Evolutionary conservation across 2,329 filamentous ascomycete genomes (phyloP).

Genomic region (Geosmithia flava): DNA sequence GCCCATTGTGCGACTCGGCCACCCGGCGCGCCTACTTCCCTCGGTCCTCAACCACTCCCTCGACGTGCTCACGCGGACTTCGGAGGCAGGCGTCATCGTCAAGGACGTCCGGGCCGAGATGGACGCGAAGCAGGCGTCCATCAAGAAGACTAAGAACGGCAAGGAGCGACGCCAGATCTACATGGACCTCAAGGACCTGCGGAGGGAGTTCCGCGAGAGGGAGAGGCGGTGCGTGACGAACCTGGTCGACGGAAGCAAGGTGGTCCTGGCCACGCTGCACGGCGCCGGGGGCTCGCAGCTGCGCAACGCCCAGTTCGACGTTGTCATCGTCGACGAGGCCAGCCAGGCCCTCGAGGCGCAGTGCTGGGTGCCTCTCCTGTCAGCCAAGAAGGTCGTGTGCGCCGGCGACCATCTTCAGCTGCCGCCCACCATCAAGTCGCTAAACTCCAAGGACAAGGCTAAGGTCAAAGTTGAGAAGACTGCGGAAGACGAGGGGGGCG

Average conservation of each 20-base stretch:
- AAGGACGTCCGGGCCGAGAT: conserved; percentile 85
- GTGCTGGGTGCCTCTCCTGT: conserved; percentile 85
- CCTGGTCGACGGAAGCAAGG: conserved; percentile 65
- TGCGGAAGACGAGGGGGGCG: neutral
- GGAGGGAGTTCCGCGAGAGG: conserved; percentile 78
- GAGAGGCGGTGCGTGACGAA: conserved; percentile 71
- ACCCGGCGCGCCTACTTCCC: conserved; percentile 81
- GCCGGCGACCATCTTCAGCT: conserved; percentile 92
- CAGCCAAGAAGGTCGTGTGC: conserved; percentile 72
- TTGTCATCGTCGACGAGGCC: conserved; percentile 91
- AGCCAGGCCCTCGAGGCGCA: conserved; percentile 93
- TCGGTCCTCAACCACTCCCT: conserved; percentile 83
- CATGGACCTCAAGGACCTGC: conserved; percentile 67
- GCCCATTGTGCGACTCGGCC: conserved; percentile 79
- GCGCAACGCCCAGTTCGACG: conserved; percentile 71
- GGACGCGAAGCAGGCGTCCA: conserved; percentile 78
- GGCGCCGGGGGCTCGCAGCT: conserved; percentile 81
- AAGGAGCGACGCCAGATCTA: conserved; percentile 75
- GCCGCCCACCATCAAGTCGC: conserved; percentile 85
- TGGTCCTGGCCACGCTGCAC: conserved; percentile 86
- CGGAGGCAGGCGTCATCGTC: conserved; percentile 80
- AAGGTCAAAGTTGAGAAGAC: conserved; percentile 5
- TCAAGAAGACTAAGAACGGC: conserved; percentile 75
- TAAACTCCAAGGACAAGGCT: conserved; percentile 34
- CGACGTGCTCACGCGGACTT: conserved; percentile 81